Conservation (phyloP, 1,284 basidiomycete genomes). For the Leccinum fallax region DNA sequence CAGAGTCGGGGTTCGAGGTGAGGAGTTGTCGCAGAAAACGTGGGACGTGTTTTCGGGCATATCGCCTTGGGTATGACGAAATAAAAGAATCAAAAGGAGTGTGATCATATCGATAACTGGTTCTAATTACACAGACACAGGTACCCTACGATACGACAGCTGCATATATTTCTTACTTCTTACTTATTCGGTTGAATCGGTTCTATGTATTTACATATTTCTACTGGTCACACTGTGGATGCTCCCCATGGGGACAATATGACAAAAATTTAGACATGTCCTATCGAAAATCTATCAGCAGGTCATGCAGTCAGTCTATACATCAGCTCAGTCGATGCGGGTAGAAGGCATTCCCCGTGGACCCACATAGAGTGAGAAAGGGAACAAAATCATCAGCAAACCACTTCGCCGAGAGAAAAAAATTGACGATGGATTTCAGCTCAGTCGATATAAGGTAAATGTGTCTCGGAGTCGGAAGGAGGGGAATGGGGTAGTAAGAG, state of each 20-base stretch:
- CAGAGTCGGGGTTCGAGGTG: constrained; percentile 7
- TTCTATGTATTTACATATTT: neutral
- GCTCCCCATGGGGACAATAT: neutral
- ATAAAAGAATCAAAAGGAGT: neutral
- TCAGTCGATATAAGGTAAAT: neutral
- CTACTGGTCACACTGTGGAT: neutral
- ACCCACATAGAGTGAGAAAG: neutral
- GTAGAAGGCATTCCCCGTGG: neutral
- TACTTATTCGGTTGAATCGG: neutral
- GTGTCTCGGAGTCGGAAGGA: neutral
- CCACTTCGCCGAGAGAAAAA: neutral
- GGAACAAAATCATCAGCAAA: neutral
- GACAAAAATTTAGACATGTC: neutral
- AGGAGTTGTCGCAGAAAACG: constrained; percentile 25
- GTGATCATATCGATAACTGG: neutral
- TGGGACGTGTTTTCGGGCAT: constrained; percentile 22
- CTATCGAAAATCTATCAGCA: neutral
- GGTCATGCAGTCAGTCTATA: neutral
- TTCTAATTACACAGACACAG: neutral
- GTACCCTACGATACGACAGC: neutral
- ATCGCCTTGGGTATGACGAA: neutral
- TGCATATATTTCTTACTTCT: neutral
- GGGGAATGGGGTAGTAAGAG: neutral
- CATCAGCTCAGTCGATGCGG: neutral
- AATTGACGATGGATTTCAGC: neutral